Evolutionary conservation across 2,329 filamentous ascomycete species (phyloP).

Genomic region (Colletotrichum navitas): DNA sequence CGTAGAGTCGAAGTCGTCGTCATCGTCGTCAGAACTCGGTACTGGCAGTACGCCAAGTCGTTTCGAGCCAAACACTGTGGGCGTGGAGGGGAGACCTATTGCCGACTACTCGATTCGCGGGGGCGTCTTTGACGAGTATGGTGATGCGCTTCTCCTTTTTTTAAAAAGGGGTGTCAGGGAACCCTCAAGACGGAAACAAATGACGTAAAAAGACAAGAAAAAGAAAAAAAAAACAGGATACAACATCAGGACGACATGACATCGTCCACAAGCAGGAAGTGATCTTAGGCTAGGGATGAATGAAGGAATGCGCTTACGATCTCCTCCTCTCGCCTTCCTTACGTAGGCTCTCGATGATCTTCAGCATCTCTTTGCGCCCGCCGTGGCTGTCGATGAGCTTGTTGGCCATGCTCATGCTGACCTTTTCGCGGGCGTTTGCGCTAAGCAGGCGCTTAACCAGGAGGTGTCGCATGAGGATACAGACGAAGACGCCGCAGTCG

Average conservation of each 20-base stretch:
- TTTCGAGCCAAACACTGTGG: background rate
- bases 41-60: background rate
- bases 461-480: constrained; percentile 94
- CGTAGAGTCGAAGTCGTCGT: background rate
- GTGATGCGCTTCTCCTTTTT: constrained; percentile 53
- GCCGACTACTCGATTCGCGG: constrained; percentile 58
- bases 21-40: too few species aligned
- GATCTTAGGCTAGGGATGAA: background rate
- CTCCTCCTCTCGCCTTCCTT: constrained; percentile 88
- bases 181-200: background rate
- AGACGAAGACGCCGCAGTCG: constrained; percentile 97
- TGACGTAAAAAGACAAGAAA: background rate
- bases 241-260: constrained; percentile 3
- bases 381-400: constrained; percentile 84
- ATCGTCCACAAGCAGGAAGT: background rate
- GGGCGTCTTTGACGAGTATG: constrained; percentile 52
- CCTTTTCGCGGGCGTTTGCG: constrained; percentile 85
- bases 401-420: constrained; percentile 92
- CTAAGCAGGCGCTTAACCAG: constrained; percentile 84
- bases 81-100: background rate
- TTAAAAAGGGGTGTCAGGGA: constrained; percentile 38
- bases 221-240: background rate
- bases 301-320: constrained; percentile 70
- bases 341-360: constrained; percentile 86
- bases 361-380: constrained; percentile 90